phyloP scores from a whole-genome alignment of 2,329 filamentous ascomycete species.

The Corynespora cassiicola region DNA sequence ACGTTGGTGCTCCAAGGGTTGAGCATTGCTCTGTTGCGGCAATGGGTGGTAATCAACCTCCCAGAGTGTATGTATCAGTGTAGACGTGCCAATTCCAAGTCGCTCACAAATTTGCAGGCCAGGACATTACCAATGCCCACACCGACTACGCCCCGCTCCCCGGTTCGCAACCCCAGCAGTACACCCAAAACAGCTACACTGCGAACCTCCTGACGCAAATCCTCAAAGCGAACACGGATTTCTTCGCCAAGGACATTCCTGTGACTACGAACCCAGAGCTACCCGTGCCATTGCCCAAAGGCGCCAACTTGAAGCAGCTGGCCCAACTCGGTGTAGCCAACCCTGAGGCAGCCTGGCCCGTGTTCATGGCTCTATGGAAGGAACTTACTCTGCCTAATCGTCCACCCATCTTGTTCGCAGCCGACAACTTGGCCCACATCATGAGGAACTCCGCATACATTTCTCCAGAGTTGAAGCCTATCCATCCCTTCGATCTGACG shows the following conservation, averaged over 20 bases:
- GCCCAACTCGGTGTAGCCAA: constrained; percentile 74
- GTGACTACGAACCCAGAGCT: constrained; percentile 64
- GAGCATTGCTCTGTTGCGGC: constrained; percentile 78
- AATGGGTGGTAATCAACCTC: constrained; percentile 88
- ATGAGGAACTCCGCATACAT: constrained; percentile 82
- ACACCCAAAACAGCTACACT: constrained; percentile 80
- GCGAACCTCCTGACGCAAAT: constrained; percentile 77
- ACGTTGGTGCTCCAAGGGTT: constrained; percentile 83
- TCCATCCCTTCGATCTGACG: constrained; percentile 86
- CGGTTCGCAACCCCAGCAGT: constrained; percentile 61
- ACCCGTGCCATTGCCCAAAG: constrained; percentile 63
- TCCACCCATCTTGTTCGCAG: constrained; percentile 72
- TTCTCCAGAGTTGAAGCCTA: constrained; percentile 70
- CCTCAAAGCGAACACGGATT: constrained; percentile 72
- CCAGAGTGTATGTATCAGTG: constrained; percentile 74
- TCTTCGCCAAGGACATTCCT: constrained; percentile 63
- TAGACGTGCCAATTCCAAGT: background rate
- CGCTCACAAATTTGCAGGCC: too few species aligned
- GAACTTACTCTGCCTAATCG: constrained; percentile 71
- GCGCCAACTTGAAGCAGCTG: constrained; percentile 71
- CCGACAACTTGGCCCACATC: constrained; percentile 82
- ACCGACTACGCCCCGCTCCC: constrained; percentile 80
- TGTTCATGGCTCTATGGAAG: constrained; percentile 80
- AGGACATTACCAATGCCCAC: constrained; percentile 80
- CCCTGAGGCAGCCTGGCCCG: constrained; percentile 77